These are phyloP conservation scores for Tylopilus subfusipes DNA, from an alignment of 768 basidiomycete species.

Conservation along the genomic window DNA sequence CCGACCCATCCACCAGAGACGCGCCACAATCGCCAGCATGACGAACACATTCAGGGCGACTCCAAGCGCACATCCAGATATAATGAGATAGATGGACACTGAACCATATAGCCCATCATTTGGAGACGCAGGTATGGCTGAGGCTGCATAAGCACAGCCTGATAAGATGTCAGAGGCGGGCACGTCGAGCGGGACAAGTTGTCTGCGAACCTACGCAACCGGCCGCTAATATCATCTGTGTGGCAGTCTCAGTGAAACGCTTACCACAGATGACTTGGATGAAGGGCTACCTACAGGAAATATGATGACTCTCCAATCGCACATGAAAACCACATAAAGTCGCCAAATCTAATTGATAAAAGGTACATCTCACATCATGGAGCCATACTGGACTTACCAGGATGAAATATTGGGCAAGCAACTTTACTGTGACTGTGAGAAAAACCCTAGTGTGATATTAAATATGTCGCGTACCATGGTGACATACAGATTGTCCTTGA, in stretches of 20 bases:
- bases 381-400: background rate
- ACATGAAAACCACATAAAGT: conserved; percentile 1
- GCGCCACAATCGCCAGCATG: background rate
- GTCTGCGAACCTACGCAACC: background rate
- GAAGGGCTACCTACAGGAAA: background rate
- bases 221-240: background rate
- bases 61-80: background rate
- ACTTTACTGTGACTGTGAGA: background rate
- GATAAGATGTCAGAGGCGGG: background rate
- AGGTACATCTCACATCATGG: background rate
- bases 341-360: conserved; percentile 1
- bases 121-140: background rate
- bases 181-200: background rate
- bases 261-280: background rate
- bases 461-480: background rate
- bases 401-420: background rate
- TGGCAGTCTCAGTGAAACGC: background rate
- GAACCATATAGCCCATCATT: background rate
- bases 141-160: background rate
- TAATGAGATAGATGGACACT: background rate
- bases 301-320: conserved; percentile 1
- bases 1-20: background rate
- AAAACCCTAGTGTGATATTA: background rate
- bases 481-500: background rate
- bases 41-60: background rate